These are phyloP conservation scores for Lichtheimia ornata DNA, from an alignment of 371 early-diverging fungal species.

Conservation along the genomic window DNA sequence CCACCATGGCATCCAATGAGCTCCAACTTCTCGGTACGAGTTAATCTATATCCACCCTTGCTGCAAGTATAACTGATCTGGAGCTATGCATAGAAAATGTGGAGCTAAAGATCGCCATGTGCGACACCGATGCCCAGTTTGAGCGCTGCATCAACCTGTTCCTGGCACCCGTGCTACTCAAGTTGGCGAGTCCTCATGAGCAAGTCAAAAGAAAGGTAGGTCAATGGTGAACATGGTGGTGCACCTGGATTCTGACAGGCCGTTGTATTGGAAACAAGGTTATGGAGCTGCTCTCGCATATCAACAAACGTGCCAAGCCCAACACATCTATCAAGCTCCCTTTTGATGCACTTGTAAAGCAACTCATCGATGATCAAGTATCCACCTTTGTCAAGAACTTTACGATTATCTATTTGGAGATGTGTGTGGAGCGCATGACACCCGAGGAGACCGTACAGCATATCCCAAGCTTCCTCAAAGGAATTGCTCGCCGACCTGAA, in stretches of 20 bases:
- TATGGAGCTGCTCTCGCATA: constrained; percentile 76
- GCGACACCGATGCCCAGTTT: constrained; percentile 73
- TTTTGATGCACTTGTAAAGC: constrained; percentile 53
- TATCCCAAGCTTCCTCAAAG: constrained; percentile 60
- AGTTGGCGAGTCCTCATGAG: constrained; percentile 64
- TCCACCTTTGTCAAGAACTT: constrained; percentile 68
- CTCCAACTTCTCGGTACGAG: constrained; percentile 40
- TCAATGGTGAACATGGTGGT: neutral
- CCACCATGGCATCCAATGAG: constrained; percentile 31
- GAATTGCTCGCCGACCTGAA: constrained; percentile 55
- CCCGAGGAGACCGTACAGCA: constrained; percentile 38
- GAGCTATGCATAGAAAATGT: constrained; percentile 66
- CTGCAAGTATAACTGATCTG: neutral
- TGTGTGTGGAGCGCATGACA: constrained; percentile 58
- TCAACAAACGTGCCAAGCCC: constrained; percentile 77
- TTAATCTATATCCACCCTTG: neutral
- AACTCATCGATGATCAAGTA: constrained; percentile 41
- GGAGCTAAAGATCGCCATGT: constrained; percentile 84
- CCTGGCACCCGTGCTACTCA: constrained; percentile 77
- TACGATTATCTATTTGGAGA: constrained; percentile 75
- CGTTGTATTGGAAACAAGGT: constrained; percentile 44
- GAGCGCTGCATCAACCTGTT: constrained; percentile 69
- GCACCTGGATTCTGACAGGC: neutral
- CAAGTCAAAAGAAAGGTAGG: constrained; percentile 51
- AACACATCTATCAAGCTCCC: constrained; percentile 66